phyloP scores from a whole-genome alignment of 805 yeast species.

The Candida chauliodis region DNA sequence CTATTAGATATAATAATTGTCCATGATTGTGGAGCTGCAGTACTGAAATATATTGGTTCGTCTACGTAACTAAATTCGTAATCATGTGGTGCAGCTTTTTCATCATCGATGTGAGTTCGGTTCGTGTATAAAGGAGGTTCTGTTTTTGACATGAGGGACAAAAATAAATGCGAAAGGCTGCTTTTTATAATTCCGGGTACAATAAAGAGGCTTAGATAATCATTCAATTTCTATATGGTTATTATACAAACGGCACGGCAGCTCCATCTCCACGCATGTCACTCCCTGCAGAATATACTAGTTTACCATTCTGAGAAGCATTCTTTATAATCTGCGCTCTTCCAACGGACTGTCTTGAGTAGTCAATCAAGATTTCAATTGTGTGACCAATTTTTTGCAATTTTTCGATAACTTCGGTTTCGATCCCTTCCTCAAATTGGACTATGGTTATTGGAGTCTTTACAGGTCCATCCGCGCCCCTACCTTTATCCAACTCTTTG shows the following conservation, averaged over 20 bases:
- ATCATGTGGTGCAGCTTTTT: not conserved
- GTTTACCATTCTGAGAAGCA: constrained; percentile 34
- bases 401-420: constrained; percentile 40
- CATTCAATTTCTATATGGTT: not conserved
- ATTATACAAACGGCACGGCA: constrained; percentile 44
- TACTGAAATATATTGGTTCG: constrained; percentile 5
- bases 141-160: not conserved
- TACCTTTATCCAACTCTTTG: constrained; percentile 45
- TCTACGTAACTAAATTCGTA: not conserved
- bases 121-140: constrained; percentile 4
- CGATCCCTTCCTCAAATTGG: constrained; percentile 62
- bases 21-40: constrained; percentile 2
- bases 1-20: constrained; percentile 6
- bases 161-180: constrained; percentile 1
- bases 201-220: constrained; percentile 1
- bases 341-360: constrained; percentile 48
- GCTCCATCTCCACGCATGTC: constrained; percentile 88
- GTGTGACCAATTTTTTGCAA: constrained; percentile 57
- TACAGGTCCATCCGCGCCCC: constrained; percentile 64
- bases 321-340: constrained; percentile 71
- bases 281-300: constrained; percentile 66
- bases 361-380: constrained; percentile 41
- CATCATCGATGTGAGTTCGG: not conserved
- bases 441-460: constrained; percentile 57
- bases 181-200: too few relatives aligned